phyloP scores from a whole-genome alignment of 1,139 yeast species.

The Kazachstania sp. region DNA sequence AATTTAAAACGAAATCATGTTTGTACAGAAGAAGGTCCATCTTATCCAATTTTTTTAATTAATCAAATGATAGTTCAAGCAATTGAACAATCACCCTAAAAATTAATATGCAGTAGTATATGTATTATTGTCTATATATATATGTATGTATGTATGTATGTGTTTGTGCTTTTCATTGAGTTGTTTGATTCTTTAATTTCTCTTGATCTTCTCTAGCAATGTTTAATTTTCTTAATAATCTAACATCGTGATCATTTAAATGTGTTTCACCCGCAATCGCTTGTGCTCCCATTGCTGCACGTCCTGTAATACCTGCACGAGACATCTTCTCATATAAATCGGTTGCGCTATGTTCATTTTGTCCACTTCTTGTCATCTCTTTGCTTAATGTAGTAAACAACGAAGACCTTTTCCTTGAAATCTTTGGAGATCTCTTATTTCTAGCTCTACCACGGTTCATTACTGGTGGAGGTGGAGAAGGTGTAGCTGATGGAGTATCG shows the following conservation, averaged over 20 bases:
- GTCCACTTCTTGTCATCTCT: slow-evolving; percentile 21
- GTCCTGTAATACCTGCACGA: slow-evolving; percentile 34
- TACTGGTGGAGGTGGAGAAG: background rate
- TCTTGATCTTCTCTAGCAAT: background rate
- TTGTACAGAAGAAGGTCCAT: slow-evolving; percentile 84
- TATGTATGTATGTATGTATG: background rate
- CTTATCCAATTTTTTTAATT: slow-evolving; percentile 48
- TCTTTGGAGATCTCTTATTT: background rate
- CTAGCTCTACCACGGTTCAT: background rate
- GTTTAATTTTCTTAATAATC: background rate
- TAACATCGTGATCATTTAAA: background rate
- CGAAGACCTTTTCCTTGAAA: too few species aligned
- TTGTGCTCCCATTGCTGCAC: slow-evolving; percentile 37
- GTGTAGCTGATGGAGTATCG: background rate
- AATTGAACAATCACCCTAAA: background rate
- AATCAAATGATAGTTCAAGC: slow-evolving; percentile 30
- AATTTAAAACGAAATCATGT: slow-evolving; percentile 56
- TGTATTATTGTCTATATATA: background rate
- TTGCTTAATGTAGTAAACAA: slow-evolving; percentile 8
- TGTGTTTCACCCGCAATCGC: slow-evolving; percentile 35
- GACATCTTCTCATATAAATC: slow-evolving; percentile 12
- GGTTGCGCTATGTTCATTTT: slow-evolving; percentile 21
- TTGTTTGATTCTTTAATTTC: background rate
- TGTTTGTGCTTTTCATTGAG: background rate
- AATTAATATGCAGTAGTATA: background rate